phyloP scores from a whole-genome alignment of 345 rosid genomes.

The Litchi chinensis region DNA sequence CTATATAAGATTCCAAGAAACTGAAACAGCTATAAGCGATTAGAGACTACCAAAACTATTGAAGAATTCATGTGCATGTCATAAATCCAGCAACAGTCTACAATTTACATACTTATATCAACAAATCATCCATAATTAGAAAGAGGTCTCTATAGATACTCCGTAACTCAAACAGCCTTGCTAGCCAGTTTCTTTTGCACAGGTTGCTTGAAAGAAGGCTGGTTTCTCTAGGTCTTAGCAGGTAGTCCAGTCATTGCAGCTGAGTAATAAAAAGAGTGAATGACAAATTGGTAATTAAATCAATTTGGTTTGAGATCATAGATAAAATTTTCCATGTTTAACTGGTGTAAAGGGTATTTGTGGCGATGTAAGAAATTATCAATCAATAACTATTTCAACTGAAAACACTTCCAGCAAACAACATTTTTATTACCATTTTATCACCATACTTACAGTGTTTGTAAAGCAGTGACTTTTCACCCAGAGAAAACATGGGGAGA shows the following conservation, averaged over 20 bases:
- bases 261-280: background rate
- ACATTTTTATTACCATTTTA: background rate
- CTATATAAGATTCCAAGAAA: background rate
- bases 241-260: background rate
- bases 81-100: background rate
- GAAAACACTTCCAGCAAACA: background rate
- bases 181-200: background rate
- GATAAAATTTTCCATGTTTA: background rate
- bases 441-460: background rate
- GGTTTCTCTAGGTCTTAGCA: background rate
- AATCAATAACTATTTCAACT: background rate
- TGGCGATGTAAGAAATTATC: background rate
- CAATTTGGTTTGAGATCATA: background rate
- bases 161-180: background rate
- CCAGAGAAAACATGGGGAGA: background rate
- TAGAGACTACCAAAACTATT: background rate
- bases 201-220: slow-evolving; percentile 4
- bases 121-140: background rate
- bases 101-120: background rate
- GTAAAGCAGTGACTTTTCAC: background rate
- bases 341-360: background rate
- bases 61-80: background rate
- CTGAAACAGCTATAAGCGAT: background rate
- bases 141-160: background rate
- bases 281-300: background rate